These are phyloP conservation scores for Gossypium mustelinum DNA, from an alignment of 345 rosid genomes.

Conservation along the genomic window DNA sequence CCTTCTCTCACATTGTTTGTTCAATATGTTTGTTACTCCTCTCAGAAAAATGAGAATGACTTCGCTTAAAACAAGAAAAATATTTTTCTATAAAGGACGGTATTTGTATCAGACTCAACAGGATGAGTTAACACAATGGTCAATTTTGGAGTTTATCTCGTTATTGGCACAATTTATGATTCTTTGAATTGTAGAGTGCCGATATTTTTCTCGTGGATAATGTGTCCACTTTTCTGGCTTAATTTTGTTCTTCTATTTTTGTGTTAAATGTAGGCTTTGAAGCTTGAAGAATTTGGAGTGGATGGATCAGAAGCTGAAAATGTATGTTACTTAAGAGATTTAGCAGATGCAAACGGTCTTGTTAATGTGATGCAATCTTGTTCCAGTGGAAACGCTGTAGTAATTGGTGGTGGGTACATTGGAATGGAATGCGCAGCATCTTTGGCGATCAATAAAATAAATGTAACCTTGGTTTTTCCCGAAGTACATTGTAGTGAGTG, in stretches of 20 bases:
- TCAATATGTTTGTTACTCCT: neutral
- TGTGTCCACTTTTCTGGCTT: neutral
- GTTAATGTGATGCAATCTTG: slow-evolving; percentile 62
- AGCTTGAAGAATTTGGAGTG: slow-evolving; percentile 96
- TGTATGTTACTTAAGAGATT: slow-evolving; percentile 82
- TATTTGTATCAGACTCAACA: neutral
- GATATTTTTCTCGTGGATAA: neutral
- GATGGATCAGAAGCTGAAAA: slow-evolving; percentile 84
- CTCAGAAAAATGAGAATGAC: neutral
- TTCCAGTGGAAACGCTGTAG: slow-evolving; percentile 80
- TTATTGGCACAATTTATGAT: neutral
- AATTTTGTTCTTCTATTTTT: slow-evolving; percentile 8
- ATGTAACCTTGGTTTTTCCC: slow-evolving; percentile 96
- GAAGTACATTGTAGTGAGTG: slow-evolving; percentile 92
- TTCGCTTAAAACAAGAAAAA: neutral
- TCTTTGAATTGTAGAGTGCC: neutral
- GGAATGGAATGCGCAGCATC: slow-evolving; percentile 99
- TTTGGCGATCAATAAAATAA: slow-evolving; percentile 82
- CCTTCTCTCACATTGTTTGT: neutral
- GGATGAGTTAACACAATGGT: neutral
- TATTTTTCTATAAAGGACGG: neutral
- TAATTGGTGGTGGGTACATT: slow-evolving; percentile 96
- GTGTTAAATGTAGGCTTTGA: slow-evolving; percentile 55
- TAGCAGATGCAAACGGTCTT: slow-evolving; percentile 86
- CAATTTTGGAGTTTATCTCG: neutral